These are phyloP conservation scores for Aspergillus steynii DNA, from an alignment of 495 filamentous ascomycete species.

Conservation along the genomic window DNA sequence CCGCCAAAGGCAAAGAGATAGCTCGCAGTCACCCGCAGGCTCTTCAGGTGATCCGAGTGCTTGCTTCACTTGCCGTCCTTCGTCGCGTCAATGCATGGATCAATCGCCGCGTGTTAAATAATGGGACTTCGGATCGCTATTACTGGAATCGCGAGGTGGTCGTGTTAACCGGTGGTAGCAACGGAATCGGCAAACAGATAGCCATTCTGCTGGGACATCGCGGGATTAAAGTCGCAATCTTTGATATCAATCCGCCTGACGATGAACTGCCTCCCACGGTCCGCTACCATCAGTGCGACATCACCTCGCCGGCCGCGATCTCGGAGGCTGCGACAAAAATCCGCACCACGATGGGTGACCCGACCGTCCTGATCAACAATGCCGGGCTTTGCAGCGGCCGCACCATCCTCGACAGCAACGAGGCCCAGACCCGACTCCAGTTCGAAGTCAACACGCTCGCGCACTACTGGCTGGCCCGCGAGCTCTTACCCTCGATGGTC, in stretches of 20 bases:
- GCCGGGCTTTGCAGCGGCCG: slow-evolving; percentile 65
- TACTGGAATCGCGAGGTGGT: slow-evolving; percentile 71
- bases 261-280: slow-evolving; percentile 55
- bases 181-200: slow-evolving; percentile 65
- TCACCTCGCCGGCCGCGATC: slow-evolving; percentile 54
- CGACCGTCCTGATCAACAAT: slow-evolving; percentile 76
- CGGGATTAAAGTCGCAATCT: slow-evolving; percentile 62
- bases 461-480: slow-evolving; percentile 63
- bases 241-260: slow-evolving; percentile 66
- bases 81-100: slow-evolving; percentile 50
- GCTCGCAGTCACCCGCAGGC: slow-evolving; percentile 45
- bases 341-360: slow-evolving; percentile 57
- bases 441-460: slow-evolving; percentile 73
- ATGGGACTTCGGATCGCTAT: slow-evolving; percentile 59
- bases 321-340: slow-evolving; percentile 47
- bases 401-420: slow-evolving; percentile 57
- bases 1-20: slow-evolving; percentile 53
- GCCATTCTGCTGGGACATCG: slow-evolving; percentile 59
- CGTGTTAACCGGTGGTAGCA: slow-evolving; percentile 69
- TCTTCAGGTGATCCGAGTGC: slow-evolving; percentile 26
- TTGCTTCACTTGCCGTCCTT: slow-evolving; percentile 44
- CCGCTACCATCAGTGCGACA: slow-evolving; percentile 64
- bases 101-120: slow-evolving; percentile 57
- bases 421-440: slow-evolving; percentile 58
- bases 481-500: slow-evolving; percentile 70